Conservation (phyloP, 345 rosid species). For the Garcia nutans region DNA sequence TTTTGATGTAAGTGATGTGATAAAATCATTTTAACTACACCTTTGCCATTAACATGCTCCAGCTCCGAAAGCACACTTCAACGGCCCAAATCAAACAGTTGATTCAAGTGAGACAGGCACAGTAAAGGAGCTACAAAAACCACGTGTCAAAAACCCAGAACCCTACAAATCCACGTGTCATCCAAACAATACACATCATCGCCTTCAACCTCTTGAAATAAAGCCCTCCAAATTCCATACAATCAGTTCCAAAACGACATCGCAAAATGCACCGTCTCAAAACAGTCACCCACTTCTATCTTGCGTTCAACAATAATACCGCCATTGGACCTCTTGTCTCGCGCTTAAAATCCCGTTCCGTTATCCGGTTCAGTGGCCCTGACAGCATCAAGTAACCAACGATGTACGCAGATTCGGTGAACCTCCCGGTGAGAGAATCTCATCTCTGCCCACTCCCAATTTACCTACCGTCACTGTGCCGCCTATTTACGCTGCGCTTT, state of each 20-base stretch:
- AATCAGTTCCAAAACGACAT: not conserved
- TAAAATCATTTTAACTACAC: no score
- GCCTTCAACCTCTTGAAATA: not conserved
- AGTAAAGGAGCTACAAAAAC: not conserved
- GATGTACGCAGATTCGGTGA: constrained; percentile 62
- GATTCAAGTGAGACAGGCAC: no score
- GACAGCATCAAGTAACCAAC: constrained; percentile 84
- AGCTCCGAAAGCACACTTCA: no score
- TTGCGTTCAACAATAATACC: constrained; percentile 26
- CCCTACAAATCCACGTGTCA: constrained; percentile 13
- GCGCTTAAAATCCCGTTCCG: constrained; percentile 64
- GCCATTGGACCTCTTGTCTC: constrained; percentile 49
- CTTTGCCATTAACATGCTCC: no score
- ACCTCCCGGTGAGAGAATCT: constrained; percentile 33
- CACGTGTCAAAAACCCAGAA: constrained; percentile 2
- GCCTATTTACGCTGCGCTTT: constrained; percentile 77
- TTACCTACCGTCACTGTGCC: constrained; percentile 42
- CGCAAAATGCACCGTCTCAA: constrained; percentile 18
- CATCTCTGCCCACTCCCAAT: constrained; percentile 57
- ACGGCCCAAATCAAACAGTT: no score
- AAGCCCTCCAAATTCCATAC: not conserved
- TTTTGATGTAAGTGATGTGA: no score
- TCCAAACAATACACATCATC: not conserved
- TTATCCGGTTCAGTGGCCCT: constrained; percentile 80
- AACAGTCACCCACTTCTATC: not conserved